A percentile compares a stretch with the other conserved stretches of the same genome.
These are phyloP conservation scores for Sporothrix curviconia DNA, from an alignment of 2,329 filamentous ascomycete species.

Conservation along the genomic window DNA sequence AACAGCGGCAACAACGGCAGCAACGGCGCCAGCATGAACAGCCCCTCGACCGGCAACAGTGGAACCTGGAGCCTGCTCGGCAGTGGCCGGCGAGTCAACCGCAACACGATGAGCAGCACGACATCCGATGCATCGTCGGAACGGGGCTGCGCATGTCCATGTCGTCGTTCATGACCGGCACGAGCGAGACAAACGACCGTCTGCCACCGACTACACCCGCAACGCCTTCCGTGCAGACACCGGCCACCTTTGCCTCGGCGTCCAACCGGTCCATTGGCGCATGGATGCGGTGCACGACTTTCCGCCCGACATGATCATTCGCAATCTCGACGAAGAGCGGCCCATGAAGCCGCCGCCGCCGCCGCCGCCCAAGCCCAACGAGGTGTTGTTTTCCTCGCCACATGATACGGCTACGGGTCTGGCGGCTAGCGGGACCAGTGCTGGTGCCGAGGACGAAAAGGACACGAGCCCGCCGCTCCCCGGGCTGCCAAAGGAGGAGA, in stretches of 20 bases:
- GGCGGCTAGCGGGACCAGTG: not conserved
- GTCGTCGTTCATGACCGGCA: conserved; percentile 17
- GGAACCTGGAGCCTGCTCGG: conserved; percentile 15
- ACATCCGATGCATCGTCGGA: conserved; percentile 19
- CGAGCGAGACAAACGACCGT: conserved; percentile 12
- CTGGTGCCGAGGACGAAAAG: not conserved
- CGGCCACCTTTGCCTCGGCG: not conserved
- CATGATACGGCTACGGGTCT: not conserved
- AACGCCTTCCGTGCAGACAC: not conserved
- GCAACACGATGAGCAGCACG: conserved; percentile 23
- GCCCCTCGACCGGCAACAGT: not conserved
- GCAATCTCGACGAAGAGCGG: conserved; percentile 18
- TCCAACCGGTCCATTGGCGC: not conserved
- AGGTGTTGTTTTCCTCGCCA: not conserved
- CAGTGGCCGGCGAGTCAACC: conserved; percentile 14
- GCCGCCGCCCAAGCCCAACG: not conserved
- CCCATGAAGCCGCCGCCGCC: not conserved
- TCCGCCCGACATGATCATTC: conserved; percentile 14
- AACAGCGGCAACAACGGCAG: conserved; percentile 2
- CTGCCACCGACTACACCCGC: not conserved
- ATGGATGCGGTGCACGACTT: conserved; percentile 2
- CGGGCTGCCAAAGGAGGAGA: not conserved
- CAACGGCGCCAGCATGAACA: not conserved
- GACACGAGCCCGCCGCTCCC: not conserved
- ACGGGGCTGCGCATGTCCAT: conserved; percentile 17